Evolutionary conservation across 176 grass and related monocot genomes (phyloP), one percentile per base, ranked within the genome.

Genomic region (Stipa capillata): DNA sequence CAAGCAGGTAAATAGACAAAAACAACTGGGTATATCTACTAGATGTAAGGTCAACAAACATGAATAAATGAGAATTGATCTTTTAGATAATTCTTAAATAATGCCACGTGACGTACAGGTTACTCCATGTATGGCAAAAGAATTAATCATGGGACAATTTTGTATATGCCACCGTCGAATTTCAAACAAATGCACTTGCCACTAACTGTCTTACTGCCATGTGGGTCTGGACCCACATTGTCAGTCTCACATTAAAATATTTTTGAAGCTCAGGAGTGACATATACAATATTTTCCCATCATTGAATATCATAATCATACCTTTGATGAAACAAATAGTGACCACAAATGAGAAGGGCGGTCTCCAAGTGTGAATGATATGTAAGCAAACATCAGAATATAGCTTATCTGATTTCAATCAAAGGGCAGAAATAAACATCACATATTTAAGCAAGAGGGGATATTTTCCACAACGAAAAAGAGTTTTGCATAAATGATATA

Each of bases 321-420:
- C 90, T 95, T 99, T 74, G 96, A 90, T 68, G 96, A 99, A 83
- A 99, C 78, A 84, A 94, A 82, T 83, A 93, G 52, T 83, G 82
- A 87, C 56, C 77, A 78, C 27, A 74, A 85, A 89, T 50, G 67
- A 71, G 55, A 85, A 85, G 88, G 83, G 18, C 71, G 89, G 29
- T 95, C 90, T 81, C 91, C 96, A 69, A 99, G 90, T 63, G 89
- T 93, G 66, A 95, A 89, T 39, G 96, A 92, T 87, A 99, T 95
- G 84, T 99, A 99, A 57, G 74, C 87, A 78, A 99, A 99, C 96
- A 99, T 99, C 78, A 99, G 85, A 83, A 99, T 74, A 87, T 99
- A 99, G 65, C 96, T 99, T 65, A 99, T 87, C 96, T 99, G 96
- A 83, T 82, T 79, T 50, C 78, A 89, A 81, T 87, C 31, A 74